Conservation (phyloP, 169 alveolate genomes). For the Fabrea salina region DNA sequence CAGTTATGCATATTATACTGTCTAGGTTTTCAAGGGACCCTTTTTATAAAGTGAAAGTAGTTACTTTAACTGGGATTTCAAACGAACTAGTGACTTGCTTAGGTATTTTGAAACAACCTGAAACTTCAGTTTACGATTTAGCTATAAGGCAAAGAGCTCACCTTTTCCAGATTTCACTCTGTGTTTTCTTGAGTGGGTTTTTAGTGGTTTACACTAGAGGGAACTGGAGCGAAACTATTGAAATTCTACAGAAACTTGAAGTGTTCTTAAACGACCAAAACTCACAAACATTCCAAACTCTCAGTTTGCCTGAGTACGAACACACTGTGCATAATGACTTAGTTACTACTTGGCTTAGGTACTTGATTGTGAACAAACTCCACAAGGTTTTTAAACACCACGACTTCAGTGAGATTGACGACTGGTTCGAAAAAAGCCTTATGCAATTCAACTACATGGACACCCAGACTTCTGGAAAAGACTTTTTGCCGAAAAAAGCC, state of each 20-base stretch:
- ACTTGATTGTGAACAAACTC: slow-evolving; percentile 12
- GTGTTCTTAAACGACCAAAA: not conserved
- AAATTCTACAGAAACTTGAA: not conserved
- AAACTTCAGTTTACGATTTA: not conserved
- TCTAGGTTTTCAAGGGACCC: slow-evolving; percentile 18
- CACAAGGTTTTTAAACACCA: not conserved
- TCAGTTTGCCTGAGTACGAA: not conserved
- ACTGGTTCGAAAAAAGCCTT: not conserved
- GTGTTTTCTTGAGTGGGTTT: not conserved
- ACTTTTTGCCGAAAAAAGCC: not conserved
- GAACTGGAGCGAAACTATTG: not conserved
- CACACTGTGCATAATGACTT: not conserved
- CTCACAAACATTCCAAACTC: not conserved
- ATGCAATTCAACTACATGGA: not conserved
- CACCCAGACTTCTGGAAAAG: not conserved
- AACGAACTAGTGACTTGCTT: not conserved
- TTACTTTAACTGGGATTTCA: not conserved
- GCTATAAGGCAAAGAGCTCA: not conserved
- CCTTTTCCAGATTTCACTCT: not conserved
- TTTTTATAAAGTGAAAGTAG: not conserved
- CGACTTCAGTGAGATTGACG: not conserved
- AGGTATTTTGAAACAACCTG: not conserved
- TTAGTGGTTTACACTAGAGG: not conserved
- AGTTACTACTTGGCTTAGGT: slow-evolving; percentile 25
- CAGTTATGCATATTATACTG: not conserved